Percentiles rank a stretch among this genome's conserved stretches.
Evolutionary conservation across 78 protist genomes (phyloP).

Genomic region (Acrasis kona): DNA sequence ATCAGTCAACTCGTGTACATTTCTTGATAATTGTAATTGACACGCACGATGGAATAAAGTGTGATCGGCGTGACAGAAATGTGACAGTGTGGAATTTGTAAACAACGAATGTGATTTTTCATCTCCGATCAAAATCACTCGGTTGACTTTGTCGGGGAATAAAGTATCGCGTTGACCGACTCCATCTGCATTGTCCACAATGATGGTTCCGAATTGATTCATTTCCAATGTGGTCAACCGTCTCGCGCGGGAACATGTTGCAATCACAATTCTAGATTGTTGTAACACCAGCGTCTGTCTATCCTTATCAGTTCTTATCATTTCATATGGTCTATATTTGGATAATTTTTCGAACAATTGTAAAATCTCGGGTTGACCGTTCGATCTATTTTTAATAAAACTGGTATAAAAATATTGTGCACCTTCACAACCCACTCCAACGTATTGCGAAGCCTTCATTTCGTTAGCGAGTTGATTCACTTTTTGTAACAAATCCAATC

Average conservation of each 20-base stretch:
- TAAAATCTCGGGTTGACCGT: constrained; percentile 2
- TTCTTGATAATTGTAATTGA: constrained; percentile 68
- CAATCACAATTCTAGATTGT: constrained; percentile 83
- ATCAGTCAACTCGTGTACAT: constrained; percentile 54
- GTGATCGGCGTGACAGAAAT: constrained; percentile 59
- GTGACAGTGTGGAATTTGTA: too few relatives aligned
- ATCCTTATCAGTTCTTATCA: constrained; percentile 68
- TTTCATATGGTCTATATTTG: constrained; percentile 79
- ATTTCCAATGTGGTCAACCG: constrained; percentile 89
- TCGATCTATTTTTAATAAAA: background rate
- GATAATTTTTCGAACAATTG: constrained; percentile 54
- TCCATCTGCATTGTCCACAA: constrained; percentile 93
- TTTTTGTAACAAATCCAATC: constrained; percentile 50
- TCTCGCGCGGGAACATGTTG: constrained; percentile 98
- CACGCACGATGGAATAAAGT: constrained; percentile 39
- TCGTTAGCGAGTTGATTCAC: constrained; percentile 51
- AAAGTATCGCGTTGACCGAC: constrained; percentile 91
- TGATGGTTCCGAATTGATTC: constrained; percentile 74
- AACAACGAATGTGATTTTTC: constrained; percentile 94
- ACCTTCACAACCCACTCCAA: too few relatives aligned
- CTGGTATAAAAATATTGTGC: background rate
- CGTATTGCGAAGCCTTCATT: too few relatives aligned
- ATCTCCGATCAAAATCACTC: constrained; percentile 90
- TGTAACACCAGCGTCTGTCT: constrained; percentile 70
- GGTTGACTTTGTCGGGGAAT: constrained; percentile 83